These are phyloP conservation scores for Cercospora zeae-maydis DNA, from an alignment of 2,329 filamentous ascomycete species.

Conservation along the genomic window DNA sequence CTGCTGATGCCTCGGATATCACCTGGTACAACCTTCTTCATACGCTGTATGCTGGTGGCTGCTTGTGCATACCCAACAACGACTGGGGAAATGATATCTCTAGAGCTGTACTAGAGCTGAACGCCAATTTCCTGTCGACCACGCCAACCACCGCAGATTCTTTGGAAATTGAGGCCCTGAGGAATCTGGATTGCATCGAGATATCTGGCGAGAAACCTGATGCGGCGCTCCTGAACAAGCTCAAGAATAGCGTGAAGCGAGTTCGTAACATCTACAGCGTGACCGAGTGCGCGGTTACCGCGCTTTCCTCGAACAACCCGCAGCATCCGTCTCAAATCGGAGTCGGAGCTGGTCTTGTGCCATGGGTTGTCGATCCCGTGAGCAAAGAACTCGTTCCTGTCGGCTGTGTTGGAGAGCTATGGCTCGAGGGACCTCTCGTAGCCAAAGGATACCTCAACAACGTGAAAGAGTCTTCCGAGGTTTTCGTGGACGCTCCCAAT, in stretches of 20 bases:
- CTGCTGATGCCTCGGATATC: background rate
- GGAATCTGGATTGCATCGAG: background rate
- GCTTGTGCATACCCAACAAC: background rate
- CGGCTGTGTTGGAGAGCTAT: conserved; percentile 40
- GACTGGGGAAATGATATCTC: background rate
- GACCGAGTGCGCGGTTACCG: background rate
- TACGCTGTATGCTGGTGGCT: background rate
- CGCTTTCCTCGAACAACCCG: background rate
- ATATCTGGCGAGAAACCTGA: background rate
- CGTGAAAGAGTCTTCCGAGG: background rate
- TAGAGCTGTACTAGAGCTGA: background rate
- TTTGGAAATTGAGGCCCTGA: conserved; percentile 1
- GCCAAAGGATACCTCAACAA: conserved; percentile 43
- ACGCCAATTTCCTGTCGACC: background rate
- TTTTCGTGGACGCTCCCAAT: background rate
- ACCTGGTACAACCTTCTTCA: background rate
- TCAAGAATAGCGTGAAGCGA: background rate
- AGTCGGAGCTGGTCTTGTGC: background rate
- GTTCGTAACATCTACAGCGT: background rate
- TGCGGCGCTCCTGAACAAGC: background rate
- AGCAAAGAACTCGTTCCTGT: background rate
- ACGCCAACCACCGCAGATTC: background rate
- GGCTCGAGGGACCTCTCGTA: conserved; percentile 47
- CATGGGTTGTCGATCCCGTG: conserved; percentile 1
- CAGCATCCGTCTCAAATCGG: background rate